Evolutionary conservation across 257 asterid genomes (phyloP), one percentile per base, ranked within the genome.

Genomic region (Solanum bulbocastanum): DNA sequence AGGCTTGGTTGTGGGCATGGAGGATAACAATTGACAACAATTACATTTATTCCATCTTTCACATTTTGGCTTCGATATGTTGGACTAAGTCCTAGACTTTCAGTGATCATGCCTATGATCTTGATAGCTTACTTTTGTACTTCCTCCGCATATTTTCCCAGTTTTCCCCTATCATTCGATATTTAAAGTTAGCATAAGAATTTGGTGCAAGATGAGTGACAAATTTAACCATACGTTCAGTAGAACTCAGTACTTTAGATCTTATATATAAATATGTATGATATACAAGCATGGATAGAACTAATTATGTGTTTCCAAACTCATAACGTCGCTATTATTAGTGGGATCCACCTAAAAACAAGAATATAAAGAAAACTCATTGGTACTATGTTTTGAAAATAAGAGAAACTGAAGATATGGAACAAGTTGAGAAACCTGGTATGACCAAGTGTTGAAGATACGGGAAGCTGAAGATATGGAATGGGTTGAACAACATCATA

Each of bases 51-150:
- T 27, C 94, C 93, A 14, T 90, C 52, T 5, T 91, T 74, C 12
- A 94, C 84, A 84, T 89, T 86, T 8, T 40, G 8, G 42, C 37
- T 83, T n/a, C 89, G 37, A 89, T 93, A 90, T 4, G 71, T 73
- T 8, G 90, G 92, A 73, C 93, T 90, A 9, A 94, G 88, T 5
- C 96, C 94, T 3, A 93, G 89, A 12, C 91, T 86, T 88, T 93
- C 95, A 1, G 93, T 93, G 44, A 93, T 89, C 20, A 82, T 58
- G 5, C 89, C 90, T 86, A 84, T 84, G 4, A 93, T 87, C 42
- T 74, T 68, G 20, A 46, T 8, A 5, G 91, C 90, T 32, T 91
- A 46, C 42, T 89, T 89, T 25, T 91, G 93, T 8, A 85, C 89
- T 78, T 86, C 94, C 66, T 36, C 88, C 0, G 52, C 84, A n/a